Percentiles rank a stretch among this genome's conserved stretches.
These are phyloP conservation scores for Syzygium oleosum DNA, from an alignment of 345 rosid species.

Conservation along the genomic window DNA sequence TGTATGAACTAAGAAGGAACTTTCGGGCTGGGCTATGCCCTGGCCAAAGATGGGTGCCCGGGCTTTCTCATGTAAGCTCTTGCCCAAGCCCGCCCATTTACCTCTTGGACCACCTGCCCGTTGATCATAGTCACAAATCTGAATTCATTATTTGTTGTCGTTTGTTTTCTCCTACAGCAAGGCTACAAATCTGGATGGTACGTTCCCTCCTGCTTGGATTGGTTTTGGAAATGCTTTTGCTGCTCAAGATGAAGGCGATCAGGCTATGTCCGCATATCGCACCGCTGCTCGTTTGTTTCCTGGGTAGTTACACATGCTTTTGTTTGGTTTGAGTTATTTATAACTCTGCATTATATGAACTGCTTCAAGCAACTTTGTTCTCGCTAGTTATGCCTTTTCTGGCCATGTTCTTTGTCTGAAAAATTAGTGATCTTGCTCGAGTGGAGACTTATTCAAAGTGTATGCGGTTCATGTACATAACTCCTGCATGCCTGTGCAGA, in stretches of 20 bases:
- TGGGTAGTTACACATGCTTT: conserved; percentile 42
- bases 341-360: neutral
- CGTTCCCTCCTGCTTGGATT: conserved; percentile 89
- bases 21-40: neutral
- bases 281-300: conserved; percentile 94
- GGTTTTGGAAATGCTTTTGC: conserved; percentile 92
- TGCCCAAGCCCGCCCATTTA: neutral
- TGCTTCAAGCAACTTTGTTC: neutral
- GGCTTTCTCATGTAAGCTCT: neutral
- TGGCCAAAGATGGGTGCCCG: neutral
- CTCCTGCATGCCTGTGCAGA: neutral
- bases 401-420: neutral
- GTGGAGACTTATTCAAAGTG: neutral
- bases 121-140: neutral
- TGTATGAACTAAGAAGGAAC: neutral
- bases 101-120: neutral
- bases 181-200: conserved; percentile 76
- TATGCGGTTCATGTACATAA: neutral
- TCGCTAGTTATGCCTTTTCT: neutral
- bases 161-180: conserved; percentile 44
- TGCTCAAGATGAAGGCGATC: conserved; percentile 90
- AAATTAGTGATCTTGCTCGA: neutral
- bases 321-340: neutral
- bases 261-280: conserved; percentile 95
- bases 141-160: neutral